A percentile compares a stretch with the other conserved stretches of the same genome.
These are phyloP conservation scores for Kuraishia borneana DNA, from an alignment of 805 yeast genomes.

Conservation along the genomic window DNA sequence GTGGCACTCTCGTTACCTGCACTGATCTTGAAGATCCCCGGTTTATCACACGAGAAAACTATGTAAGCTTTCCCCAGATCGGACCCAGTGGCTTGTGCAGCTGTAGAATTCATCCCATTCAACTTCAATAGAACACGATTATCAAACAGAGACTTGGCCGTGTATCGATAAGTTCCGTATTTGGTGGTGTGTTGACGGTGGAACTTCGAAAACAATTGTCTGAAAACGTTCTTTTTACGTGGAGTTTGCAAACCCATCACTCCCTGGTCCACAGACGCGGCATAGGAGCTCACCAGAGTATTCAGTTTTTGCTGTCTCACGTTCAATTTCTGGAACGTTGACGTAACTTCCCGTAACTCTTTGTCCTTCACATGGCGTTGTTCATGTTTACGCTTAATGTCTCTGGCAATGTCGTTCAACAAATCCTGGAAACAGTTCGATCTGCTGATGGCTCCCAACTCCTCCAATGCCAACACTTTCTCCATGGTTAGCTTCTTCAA, in stretches of 20 bases:
- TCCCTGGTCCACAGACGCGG: slow-evolving; percentile 31
- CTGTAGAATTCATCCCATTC: slow-evolving; percentile 33
- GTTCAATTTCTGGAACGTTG: slow-evolving; percentile 29
- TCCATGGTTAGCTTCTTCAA: slow-evolving; percentile 70
- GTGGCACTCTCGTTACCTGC: slow-evolving; percentile 59
- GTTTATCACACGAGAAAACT: slow-evolving; percentile 64
- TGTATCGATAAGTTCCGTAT: slow-evolving; percentile 70
- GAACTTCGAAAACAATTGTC: slow-evolving; percentile 49
- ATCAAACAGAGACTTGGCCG: slow-evolving; percentile 65
- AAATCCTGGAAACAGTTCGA: slow-evolving; percentile 66
- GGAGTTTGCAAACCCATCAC: slow-evolving; percentile 33
- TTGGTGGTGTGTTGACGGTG: slow-evolving; percentile 67
- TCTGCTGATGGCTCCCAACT: slow-evolving; percentile 51
- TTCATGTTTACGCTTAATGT: slow-evolving; percentile 42
- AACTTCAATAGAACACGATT: slow-evolving; percentile 55
- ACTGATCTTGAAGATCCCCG: slow-evolving; percentile 62
- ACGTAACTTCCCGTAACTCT: slow-evolving; percentile 28
- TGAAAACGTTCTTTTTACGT: slow-evolving; percentile 34
- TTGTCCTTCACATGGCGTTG: slow-evolving; percentile 29
- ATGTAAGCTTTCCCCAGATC: slow-evolving; percentile 60
- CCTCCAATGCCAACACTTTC: slow-evolving; percentile 65
- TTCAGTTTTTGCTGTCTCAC: slow-evolving; percentile 33
- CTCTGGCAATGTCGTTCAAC: slow-evolving; percentile 74
- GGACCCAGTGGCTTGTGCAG: slow-evolving; percentile 18
- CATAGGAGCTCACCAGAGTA: slow-evolving; percentile 33